A percentile compares a stretch with the other conserved stretches of the same genome.
These are phyloP conservation scores for Fusarium avenaceum DNA, from an alignment of 2,329 filamentous ascomycete genomes.

Conservation along the genomic window DNA sequence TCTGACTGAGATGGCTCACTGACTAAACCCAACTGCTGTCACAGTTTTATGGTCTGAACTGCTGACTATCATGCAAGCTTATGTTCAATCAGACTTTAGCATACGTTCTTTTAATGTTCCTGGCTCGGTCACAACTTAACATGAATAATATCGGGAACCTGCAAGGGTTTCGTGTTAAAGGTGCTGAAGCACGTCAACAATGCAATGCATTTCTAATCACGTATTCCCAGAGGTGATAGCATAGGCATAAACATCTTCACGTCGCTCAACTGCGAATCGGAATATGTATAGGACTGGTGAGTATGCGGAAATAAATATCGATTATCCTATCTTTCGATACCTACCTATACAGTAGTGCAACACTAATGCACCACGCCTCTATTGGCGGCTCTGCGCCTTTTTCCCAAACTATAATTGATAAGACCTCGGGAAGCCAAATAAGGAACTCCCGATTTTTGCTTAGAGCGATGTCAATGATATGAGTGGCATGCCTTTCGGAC, in stretches of 20 bases:
- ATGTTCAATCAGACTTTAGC: background rate
- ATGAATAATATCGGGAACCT: background rate
- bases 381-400: constrained; percentile 1
- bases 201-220: background rate
- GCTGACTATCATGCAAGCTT: constrained; percentile 4
- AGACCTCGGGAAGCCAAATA: constrained; percentile 8
- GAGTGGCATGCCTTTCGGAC: background rate
- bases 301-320: background rate
- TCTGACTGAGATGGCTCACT: background rate
- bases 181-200: background rate
- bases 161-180: background rate
- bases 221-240: background rate
- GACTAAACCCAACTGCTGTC: constrained; percentile 1
- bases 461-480: background rate
- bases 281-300: background rate
- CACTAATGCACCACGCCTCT: constrained; percentile 21
- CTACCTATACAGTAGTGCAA: background rate
- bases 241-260: background rate
- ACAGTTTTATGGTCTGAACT: constrained; percentile 5
- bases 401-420: background rate
- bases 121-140: background rate
- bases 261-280: constrained; percentile 9
- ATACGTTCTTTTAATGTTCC: background rate
- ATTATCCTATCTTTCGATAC: constrained; percentile 3
- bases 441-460: constrained; percentile 3